phyloP scores from a whole-genome alignment of 2,329 filamentous ascomycete genomes.

The Colletotrichum lupini region DNA sequence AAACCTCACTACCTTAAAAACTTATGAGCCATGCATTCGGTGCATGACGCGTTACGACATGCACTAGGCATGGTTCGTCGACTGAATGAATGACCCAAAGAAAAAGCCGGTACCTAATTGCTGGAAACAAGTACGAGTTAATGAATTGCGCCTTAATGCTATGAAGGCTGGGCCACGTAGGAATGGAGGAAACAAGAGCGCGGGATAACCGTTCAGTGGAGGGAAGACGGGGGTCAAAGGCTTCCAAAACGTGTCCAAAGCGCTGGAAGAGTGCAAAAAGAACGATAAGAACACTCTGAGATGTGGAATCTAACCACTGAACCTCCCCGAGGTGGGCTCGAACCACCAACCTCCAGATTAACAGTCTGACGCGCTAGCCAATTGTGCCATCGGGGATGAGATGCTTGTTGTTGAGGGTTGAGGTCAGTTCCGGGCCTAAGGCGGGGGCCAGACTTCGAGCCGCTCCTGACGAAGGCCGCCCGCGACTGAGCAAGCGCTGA shows the following conservation, averaged over 20 bases:
- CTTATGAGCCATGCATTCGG: constrained; percentile 61
- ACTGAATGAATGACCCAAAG: not conserved
- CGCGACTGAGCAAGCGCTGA: not conserved
- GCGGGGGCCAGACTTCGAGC: no score
- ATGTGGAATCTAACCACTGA: not conserved
- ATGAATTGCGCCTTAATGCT: not conserved
- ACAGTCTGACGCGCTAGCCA: constrained; percentile 37
- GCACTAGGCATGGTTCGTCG: not conserved
- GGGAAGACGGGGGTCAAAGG: not conserved
- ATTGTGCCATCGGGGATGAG: constrained; percentile 36
- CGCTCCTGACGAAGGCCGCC: no score
- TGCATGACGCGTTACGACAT: not conserved
- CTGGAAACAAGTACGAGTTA: not conserved
- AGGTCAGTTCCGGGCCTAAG: fast-evolving
- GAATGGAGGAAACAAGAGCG: no score
- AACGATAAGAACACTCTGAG: fast-evolving
- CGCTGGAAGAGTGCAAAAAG: not conserved
- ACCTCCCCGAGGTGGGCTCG: constrained; percentile 33
- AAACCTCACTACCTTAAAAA: constrained; percentile 84
- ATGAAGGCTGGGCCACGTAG: no score
- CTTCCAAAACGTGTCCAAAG: fast-evolving
- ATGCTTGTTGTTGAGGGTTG: fast-evolving
- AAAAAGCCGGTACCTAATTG: not conserved
- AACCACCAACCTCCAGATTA: constrained; percentile 37
- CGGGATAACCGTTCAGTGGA: not conserved